Evolutionary conservation across 306 rosid species (phyloP).

Genomic region (Boehmeria nivea): DNA sequence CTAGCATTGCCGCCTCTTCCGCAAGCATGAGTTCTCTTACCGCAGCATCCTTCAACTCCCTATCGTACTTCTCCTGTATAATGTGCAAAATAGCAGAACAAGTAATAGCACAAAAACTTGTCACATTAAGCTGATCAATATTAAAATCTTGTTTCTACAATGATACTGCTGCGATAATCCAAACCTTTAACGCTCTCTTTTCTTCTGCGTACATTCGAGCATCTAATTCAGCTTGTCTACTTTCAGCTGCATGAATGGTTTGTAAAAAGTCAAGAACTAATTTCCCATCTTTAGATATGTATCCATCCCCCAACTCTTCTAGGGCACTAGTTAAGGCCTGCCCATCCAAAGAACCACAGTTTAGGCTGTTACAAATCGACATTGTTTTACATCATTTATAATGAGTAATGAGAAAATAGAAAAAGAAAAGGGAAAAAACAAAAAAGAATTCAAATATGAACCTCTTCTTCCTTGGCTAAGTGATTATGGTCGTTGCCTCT

Average conservation of each 20-base stretch:
- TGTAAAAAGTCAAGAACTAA: conserved; percentile 75
- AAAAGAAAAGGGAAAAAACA: not conserved
- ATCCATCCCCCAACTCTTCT: conserved; percentile 54
- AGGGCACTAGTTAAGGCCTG: conserved; percentile 46
- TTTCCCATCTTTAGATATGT: conserved; percentile 74
- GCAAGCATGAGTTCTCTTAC: conserved; percentile 87
- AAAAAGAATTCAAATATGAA: conserved; percentile 21
- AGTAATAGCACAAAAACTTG: not conserved
- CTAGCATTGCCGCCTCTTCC: conserved; percentile 85
- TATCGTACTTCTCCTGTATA: conserved; percentile 70
- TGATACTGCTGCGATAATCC: conserved; percentile 11
- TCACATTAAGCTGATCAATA: not conserved
- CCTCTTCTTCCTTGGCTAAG: conserved; percentile 55
- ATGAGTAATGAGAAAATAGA: conserved; percentile 14
- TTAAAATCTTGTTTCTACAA: conserved; percentile 2
- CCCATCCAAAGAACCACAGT: conserved; percentile 21
- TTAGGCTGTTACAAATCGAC: conserved; percentile 17
- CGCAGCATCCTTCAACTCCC: conserved; percentile 80
- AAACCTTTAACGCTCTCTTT: conserved; percentile 68
- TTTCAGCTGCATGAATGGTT: conserved; percentile 88
- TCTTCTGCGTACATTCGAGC: conserved; percentile 59
- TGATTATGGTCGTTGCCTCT: conserved; percentile 26
- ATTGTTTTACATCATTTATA: conserved; percentile 5
- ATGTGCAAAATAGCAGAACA: not conserved
- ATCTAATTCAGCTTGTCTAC: conserved; percentile 82